Conservation (phyloP, 192 early-diverging fungal genomes). For the Backusella macrospora region DNA sequence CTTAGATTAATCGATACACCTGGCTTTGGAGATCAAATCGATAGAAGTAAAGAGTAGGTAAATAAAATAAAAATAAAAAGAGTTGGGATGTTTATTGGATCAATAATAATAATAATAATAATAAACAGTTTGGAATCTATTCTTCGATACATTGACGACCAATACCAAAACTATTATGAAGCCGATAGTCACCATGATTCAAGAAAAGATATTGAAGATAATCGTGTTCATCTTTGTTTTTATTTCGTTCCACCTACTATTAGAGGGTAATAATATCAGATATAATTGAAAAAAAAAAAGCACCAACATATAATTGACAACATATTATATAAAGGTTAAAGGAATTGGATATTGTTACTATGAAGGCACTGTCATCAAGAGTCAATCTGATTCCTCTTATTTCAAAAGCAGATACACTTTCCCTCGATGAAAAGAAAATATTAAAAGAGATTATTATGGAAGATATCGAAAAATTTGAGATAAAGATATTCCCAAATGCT, state of each 20-base stretch:
- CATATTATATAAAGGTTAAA: constrained; percentile 45
- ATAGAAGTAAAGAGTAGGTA: constrained; percentile 76
- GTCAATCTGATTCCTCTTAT: constrained; percentile 87
- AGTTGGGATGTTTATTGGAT: not conserved
- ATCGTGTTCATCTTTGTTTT: constrained; percentile 92
- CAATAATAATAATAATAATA: not conserved
- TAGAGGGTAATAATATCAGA: constrained; percentile 63
- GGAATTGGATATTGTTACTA: constrained; percentile 63
- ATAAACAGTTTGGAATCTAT: constrained; percentile 85
- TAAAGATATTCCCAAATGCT: constrained; percentile 72
- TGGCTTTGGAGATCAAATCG: constrained; percentile 87
- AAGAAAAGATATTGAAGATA: constrained; percentile 80
- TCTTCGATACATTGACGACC: constrained; percentile 94
- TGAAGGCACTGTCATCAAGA: constrained; percentile 68
- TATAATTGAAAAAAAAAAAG: no score
- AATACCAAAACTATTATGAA: constrained; percentile 87
- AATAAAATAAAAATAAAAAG: constrained; percentile 36
- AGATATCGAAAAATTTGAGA: constrained; percentile 67
- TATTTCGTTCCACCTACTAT: constrained; percentile 98
- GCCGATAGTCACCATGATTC: constrained; percentile 78
- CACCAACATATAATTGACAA: no score
- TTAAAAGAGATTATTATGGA: constrained; percentile 72
- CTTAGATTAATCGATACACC: constrained; percentile 91
- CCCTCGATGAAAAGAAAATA: constrained; percentile 58
- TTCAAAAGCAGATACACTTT: constrained; percentile 79